Evolutionary conservation across 768 basidiomycete genomes (phyloP).

Genomic region (Leccinum longicurvipes): DNA sequence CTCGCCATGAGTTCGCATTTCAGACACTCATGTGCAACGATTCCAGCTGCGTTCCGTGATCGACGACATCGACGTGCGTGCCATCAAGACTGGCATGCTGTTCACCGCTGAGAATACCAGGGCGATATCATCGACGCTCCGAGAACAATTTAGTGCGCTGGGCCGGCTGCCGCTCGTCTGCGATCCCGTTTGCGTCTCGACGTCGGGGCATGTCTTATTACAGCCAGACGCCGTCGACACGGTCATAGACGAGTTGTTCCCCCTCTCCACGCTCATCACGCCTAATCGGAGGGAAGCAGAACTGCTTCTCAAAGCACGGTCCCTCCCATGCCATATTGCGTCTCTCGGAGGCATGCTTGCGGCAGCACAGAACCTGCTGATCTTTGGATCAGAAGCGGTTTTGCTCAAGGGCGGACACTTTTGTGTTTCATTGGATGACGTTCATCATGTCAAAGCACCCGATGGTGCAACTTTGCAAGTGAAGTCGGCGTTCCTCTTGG

Average conservation of each 20-base stretch:
- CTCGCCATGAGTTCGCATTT: too few relatives aligned
- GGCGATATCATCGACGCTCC: slow-evolving; percentile 51
- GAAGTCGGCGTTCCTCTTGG: slow-evolving; percentile 43
- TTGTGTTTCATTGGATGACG: slow-evolving; percentile 41
- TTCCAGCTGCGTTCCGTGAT: too few relatives aligned
- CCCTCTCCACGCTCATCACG: slow-evolving; percentile 69
- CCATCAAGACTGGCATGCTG: slow-evolving; percentile 92
- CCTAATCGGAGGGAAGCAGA: slow-evolving; percentile 85
- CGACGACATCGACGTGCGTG: slow-evolving; percentile 64
- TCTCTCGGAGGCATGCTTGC: slow-evolving; percentile 58
- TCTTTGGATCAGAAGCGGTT: slow-evolving; percentile 51
- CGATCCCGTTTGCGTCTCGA: slow-evolving; percentile 91
- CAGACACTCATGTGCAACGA: too few relatives aligned
- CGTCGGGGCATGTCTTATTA: slow-evolving; percentile 80
- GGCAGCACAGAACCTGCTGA: slow-evolving; percentile 49
- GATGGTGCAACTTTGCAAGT: slow-evolving; percentile 35
- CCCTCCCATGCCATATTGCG: slow-evolving; percentile 32
- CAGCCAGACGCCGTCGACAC: slow-evolving; percentile 59
- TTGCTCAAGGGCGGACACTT: slow-evolving; percentile 88
- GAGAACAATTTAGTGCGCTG: slow-evolving; percentile 33
- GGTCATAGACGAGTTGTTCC: slow-evolving; percentile 63
- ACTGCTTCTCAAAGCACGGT: slow-evolving; percentile 49
- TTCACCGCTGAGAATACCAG: slow-evolving; percentile 53
- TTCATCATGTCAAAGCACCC: slow-evolving; percentile 32
- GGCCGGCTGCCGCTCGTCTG: slow-evolving; percentile 59